Percentiles rank a stretch among this genome's conserved stretches.
Conservation (phyloP, 805 yeast species). For the Starmerella bombicola region DNA sequence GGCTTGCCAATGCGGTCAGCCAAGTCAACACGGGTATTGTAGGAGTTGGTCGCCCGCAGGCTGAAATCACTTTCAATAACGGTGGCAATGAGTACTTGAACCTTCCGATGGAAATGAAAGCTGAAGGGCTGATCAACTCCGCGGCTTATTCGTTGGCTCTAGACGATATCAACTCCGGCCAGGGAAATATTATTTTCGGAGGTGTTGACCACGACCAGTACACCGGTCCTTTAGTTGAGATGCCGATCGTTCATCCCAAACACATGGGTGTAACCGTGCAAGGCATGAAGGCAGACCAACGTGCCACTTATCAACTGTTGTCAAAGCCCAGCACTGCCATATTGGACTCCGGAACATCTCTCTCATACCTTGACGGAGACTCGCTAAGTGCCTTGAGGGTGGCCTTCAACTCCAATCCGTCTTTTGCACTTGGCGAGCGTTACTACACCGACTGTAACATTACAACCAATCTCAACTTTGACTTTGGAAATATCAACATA, state of each 20-base stretch:
- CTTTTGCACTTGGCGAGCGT: constrained; percentile 27
- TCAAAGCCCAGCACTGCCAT: constrained; percentile 30
- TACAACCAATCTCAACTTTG: constrained; percentile 23
- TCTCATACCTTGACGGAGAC: constrained; percentile 36
- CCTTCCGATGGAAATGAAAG: constrained; percentile 49
- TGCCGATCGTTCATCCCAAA: constrained; percentile 30
- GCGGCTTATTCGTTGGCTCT: constrained; percentile 56
- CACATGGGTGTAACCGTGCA: constrained; percentile 27
- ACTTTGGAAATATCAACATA: constrained; percentile 26
- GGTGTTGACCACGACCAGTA: constrained; percentile 43
- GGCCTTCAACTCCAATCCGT: constrained; percentile 32
- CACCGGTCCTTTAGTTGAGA: constrained; percentile 32
- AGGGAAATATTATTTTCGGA: constrained; percentile 47
- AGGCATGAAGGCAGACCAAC: constrained; percentile 23
- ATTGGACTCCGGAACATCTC: constrained; percentile 46
- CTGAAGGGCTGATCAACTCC: constrained; percentile 45
- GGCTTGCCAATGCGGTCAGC: constrained; percentile 51
- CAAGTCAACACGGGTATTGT: constrained; percentile 50
- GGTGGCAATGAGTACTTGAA: constrained; percentile 39
- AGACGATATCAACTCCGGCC: constrained; percentile 30
- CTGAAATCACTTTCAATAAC: constrained; percentile 35
- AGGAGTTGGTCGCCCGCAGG: constrained; percentile 36
- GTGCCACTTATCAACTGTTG: constrained; percentile 22
- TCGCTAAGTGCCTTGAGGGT: constrained; percentile 28
- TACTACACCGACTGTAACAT: constrained; percentile 31